Evolutionary conservation across 805 yeast genomes (phyloP), one percentile per base, ranked within the genome.

Genomic region (Kurtzmaniella fragi): DNA sequence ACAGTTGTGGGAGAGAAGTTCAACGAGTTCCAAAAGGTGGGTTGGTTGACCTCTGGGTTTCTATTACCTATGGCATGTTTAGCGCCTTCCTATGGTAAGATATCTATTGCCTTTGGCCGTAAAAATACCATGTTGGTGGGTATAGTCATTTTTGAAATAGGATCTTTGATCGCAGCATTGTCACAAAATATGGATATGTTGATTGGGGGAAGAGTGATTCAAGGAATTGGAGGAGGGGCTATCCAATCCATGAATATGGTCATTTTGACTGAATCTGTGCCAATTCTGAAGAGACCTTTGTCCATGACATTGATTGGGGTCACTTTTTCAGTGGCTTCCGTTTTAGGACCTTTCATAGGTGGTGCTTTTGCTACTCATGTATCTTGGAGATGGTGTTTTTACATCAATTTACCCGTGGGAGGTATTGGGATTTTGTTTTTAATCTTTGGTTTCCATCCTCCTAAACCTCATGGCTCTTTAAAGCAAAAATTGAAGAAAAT

Each of bases 331-430:
- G 57, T 73, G 2, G 73, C 82, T 0, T 66, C 75, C 7, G 78
- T 76, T 7, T 46, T 69, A 16, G 88, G 88, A 1, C 88, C 89
- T 0, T 61, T 80, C 30, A 52, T 82, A 17, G 88, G 87, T 11
- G 88, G 88, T 25, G 80, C 78, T 0, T 73, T 83, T 41, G 70
- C 84, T 1, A 59, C 75, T 2, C 61, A 71, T 37, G 77, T 70
- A 4, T 61, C 76, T n/a, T 83, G 89, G 89, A 66, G 89, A 50
- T 82, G 89, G 87, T 78, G 86, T 49, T 84, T 82, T 53, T 84
- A 77, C 58, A 67, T 84, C 45, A 83, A 82, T 55, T 55, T 84
- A 28, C 86, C 88, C 2, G 57, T 81, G 28, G 84, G 85, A 13
- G 87, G 82, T 1, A 39, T 65, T 0, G 73, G 78, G 0, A 50